Base-by-base conservation (phyloP, 1,284 basidiomycete species). In the Phellinidium pouzarii region DNA sequence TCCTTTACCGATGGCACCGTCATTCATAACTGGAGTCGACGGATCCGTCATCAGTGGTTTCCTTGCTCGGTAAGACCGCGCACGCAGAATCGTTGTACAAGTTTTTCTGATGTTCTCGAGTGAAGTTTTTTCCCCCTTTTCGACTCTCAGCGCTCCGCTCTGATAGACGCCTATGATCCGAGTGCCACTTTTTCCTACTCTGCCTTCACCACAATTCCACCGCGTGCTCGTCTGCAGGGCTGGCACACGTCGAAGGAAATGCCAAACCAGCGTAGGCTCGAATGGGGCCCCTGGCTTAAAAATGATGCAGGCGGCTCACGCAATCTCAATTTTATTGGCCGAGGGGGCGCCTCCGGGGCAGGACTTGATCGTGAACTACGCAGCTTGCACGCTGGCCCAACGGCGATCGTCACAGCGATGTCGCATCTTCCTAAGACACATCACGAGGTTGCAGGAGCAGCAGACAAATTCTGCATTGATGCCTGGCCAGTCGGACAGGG, bases 391-490 rank as follows among this genome's bases (percentile, higher is more conserved):
- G 74, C 87, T 43, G 89, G 92, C 22, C 75, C 76, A 37, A 82
- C 86, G 53, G 75, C 77, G 4, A 82, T 84, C 43, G 69, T 91
- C 20, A 77, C 78, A 45, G 77, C 80, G 14, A 73, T 89, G 52
- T 67, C 70, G 31, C 71, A 72, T 29, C 71, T 98, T 45, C 94
- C 94, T 0, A 70, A 68, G 51, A 96, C 93, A 3, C 80, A 75
- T 59, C 95, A 98, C 65, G 84, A 87, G 59, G 78, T 96, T 65
- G 63, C 74, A 66, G 75, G 80, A 57, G 68, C 82, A 4, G 74
- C 86, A 0, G 82, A 84, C 61, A 93, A 90, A 66, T 98, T 97
- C 67, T 84, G 84, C 58, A 78, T 97, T 34, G 95, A 99, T 65
- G 82, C 89, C 0, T 95, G 91, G 79, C 84, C 84, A 3, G 78